Evolutionary conservation across 768 basidiomycete genomes (phyloP).

Genomic region (Guyanaporus albipodus): DNA sequence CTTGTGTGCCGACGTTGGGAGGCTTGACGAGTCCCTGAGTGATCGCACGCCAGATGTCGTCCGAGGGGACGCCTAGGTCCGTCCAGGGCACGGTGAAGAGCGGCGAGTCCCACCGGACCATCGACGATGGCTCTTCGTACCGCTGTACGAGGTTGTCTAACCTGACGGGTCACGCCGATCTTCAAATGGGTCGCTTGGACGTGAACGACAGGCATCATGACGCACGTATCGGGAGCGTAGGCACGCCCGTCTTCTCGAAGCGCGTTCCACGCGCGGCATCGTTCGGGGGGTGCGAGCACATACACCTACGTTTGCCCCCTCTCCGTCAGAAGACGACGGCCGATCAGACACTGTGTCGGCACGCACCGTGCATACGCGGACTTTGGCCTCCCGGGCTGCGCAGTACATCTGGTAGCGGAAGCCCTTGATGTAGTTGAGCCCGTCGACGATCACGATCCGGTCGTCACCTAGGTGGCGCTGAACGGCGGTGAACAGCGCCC

Average conservation of each 20-base stretch:
- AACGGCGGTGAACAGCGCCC: conserved; percentile 75
- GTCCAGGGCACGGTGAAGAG: conserved; percentile 81
- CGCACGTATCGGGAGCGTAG: conserved; percentile 73
- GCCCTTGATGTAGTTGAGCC: conserved; percentile 96
- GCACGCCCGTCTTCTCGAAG: conserved; percentile 41
- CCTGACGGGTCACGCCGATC: no score
- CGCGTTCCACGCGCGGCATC: conserved; percentile 75
- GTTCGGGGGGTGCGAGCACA: conserved; percentile 68
- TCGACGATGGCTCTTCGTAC: conserved; percentile 95
- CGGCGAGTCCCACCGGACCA: conserved; percentile 99
- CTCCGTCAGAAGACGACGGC: neutral
- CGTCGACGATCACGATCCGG: conserved; percentile 85
- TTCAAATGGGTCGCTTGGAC: no score
- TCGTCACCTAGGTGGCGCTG: conserved; percentile 69
- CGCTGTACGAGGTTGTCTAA: conserved; percentile 57
- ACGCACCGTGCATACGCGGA: conserved; percentile 83
- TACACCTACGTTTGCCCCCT: conserved; percentile 51
- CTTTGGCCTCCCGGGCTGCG: conserved; percentile 82
- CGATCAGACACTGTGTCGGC: no score
- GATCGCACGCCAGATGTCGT: conserved; percentile 77
- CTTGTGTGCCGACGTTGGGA: conserved; percentile 79
- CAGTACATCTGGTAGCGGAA: conserved; percentile 99
- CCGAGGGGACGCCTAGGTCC: conserved; percentile 60
- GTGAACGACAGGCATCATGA: no score
- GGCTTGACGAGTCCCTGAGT: conserved; percentile 79